phyloP scores from a whole-genome alignment of 2,329 filamentous ascomycete genomes.

The Massarina eburnea region DNA sequence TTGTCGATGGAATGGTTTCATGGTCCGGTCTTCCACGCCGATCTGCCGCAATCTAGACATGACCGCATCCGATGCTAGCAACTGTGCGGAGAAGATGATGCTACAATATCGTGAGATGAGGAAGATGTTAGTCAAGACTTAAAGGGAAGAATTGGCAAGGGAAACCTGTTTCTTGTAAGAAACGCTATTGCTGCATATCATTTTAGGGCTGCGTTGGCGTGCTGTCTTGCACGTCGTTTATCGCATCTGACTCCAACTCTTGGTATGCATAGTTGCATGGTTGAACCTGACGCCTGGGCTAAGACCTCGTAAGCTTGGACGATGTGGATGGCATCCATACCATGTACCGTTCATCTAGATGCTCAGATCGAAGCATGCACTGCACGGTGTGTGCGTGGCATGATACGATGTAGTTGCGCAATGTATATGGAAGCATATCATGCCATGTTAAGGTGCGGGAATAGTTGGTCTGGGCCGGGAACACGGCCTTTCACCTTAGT shows the following conservation, averaged over 20 bases:
- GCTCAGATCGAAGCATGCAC: no score
- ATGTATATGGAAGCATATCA: no score
- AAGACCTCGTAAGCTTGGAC: neutral
- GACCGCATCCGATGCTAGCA: neutral
- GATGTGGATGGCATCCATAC: neutral
- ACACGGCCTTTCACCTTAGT: no score
- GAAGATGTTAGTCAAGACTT: no score
- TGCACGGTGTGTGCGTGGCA: no score
- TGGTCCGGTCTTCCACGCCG: neutral
- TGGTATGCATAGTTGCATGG: neutral
- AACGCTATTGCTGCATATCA: neutral
- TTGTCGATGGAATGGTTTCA: neutral
- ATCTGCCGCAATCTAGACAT: neutral
- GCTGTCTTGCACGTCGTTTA: neutral
- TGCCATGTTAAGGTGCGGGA: no score
- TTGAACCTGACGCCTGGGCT: neutral
- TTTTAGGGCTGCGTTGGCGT: neutral
- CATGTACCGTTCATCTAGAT: no score
- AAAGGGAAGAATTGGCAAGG: neutral
- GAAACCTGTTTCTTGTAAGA: no score
- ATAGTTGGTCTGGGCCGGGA: no score
- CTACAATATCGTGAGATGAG: no score
- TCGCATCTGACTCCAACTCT: neutral
- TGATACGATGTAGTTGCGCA: no score
- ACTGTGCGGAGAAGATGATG: neutral